A percentile compares a stretch with the other conserved stretches of the same genome.
These are phyloP conservation scores for Globisporangium alternatum DNA, from an alignment of 352 stramenopile species.

Conservation along the genomic window DNA sequence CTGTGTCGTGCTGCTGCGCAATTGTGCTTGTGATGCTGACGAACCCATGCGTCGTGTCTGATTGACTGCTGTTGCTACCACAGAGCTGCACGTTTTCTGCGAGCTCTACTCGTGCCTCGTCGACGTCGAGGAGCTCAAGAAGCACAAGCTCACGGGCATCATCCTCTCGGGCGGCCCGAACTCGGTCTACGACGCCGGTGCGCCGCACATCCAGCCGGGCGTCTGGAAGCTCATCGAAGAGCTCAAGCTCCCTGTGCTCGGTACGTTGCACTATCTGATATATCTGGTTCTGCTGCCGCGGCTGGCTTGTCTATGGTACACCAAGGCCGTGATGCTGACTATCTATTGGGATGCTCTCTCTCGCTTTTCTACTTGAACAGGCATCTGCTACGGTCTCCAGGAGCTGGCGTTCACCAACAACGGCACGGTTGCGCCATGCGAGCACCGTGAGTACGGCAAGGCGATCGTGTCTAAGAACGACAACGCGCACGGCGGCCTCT, in stretches of 20 bases:
- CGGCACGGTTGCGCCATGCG: conserved; percentile 90
- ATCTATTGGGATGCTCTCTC: neutral
- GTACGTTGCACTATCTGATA: conserved; percentile 14
- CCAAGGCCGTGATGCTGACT: conserved; percentile 11
- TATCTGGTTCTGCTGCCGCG: neutral
- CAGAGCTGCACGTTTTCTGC: conserved; percentile 98
- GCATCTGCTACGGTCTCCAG: conserved; percentile 97
- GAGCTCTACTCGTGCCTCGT: conserved; percentile 99
- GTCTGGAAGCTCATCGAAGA: conserved; percentile 98
- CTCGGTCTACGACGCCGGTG: conserved; percentile 95
- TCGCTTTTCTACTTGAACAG: neutral
- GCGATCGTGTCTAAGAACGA: conserved; percentile 86
- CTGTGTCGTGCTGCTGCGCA: neutral
- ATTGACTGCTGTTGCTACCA: conserved; percentile 9
- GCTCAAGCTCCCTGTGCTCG: conserved; percentile 95
- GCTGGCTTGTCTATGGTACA: conserved; percentile 3
- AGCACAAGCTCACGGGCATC: conserved; percentile 95
- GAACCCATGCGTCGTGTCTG: conserved; percentile 9
- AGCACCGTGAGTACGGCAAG: conserved; percentile 98
- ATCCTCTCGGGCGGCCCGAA: conserved; percentile 97
- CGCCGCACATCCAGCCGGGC: conserved; percentile 92
- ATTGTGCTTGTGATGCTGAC: neutral
- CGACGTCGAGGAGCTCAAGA: conserved; percentile 86
- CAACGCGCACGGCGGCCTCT: conserved; percentile 69
- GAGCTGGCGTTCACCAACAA: conserved; percentile 96